Percentiles rank a stretch among this genome's conserved stretches.
phyloP scores from a whole-genome alignment of 306 rosid species.

The Ochetophila trinervis region DNA sequence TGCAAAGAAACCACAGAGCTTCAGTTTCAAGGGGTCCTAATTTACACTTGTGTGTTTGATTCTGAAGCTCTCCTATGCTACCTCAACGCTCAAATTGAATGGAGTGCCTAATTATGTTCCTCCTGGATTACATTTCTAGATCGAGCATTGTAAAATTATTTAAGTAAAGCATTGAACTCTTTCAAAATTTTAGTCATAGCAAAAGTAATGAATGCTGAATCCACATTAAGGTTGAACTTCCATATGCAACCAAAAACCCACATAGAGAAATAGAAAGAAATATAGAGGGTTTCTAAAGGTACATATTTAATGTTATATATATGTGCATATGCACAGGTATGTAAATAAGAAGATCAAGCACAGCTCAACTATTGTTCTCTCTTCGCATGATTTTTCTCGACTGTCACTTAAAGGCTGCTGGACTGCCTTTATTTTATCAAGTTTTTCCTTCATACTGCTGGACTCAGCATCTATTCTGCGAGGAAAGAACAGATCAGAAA shows the following conservation, averaged over 20 bases:
- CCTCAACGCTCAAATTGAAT: neutral
- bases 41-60: neutral
- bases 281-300: no score
- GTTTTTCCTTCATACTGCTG: slow-evolving; percentile 52
- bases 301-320: neutral
- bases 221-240: no score
- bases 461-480: slow-evolving; percentile 90
- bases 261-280: no score
- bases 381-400: slow-evolving; percentile 26
- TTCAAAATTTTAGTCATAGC: no score
- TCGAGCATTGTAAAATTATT: no score
- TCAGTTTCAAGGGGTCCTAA: neutral
- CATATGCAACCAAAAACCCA: no score
- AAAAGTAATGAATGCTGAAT: no score
- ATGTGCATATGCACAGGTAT: neutral
- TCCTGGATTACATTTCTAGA: no score
- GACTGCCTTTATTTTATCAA: slow-evolving; percentile 44
- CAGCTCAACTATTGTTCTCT: slow-evolving; percentile 45
- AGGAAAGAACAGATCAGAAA: slow-evolving; percentile 35
- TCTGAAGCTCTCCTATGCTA: neutral
- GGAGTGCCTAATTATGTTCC: no score
- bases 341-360: slow-evolving; percentile 12
- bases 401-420: slow-evolving; percentile 29
- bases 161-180: no score
- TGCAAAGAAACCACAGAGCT: slow-evolving; percentile 36